Base-by-base conservation (phyloP, 2,329 filamentous ascomycete genomes). In the Botrytis fragariae region DNA sequence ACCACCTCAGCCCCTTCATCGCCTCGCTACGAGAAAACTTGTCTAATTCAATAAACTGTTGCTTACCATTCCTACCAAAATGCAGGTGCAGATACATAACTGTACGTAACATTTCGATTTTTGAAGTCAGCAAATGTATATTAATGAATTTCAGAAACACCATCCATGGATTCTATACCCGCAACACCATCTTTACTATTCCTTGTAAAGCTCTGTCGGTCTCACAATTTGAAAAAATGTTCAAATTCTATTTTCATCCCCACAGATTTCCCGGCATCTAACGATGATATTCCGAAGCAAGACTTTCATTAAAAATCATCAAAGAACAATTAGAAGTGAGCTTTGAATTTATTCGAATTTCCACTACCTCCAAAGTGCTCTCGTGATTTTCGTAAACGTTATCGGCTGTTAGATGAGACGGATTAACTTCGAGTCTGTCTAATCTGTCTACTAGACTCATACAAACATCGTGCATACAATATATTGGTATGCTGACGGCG, bases 1-100 rank as follows among this genome's bases (percentile, higher is more conserved):
- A 61, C 35, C 25, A 62, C 35, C 60, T 62, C 60, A 62, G 60
- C 62, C 62, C 62, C 62, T 48, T 65, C 42, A 65, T 65, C 62
- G 42, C 20, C 62, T 65, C 62, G 42, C 42, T 65, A 45, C 42
- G 22, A 32, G 62, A 44, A 25, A 63, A 63, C 22, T 44, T 32
- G 22, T 45, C 29, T 1, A 65, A 35, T 16, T 39, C 22, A 4
- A 61, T 39, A 62, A 48, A 48, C 35, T 65, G 12, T 32, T 48
- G 29, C 42, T 61, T 37, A 18, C 14, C 59, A 39, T 37, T 35
- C 22, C 35, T 39, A 61, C 14, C 7, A 22, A n/a, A 37, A 37
- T 39, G 22, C 12, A 61, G 35, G 35, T 61, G 32, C n/a, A 59
- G 18, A 39, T 39, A 39, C 5, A 8, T n/a, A 18, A 29, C 14